Conservation (phyloP, 352 stramenopile species). For the Phytopythium boreale region DNA sequence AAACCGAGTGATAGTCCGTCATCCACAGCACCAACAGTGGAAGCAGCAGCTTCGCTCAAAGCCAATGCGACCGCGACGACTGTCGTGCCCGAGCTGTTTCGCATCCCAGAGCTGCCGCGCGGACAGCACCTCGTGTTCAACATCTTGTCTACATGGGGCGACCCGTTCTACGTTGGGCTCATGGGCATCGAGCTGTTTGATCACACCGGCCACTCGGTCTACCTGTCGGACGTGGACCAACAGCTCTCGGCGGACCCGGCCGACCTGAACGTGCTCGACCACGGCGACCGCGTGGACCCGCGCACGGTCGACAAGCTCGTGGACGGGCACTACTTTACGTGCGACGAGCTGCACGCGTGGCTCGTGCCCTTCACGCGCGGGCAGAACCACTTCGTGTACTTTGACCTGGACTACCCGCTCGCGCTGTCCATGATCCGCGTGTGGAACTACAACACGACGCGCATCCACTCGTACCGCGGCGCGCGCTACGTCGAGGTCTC, state of each 20-base stretch:
- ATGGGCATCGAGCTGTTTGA: slow-evolving; percentile 90
- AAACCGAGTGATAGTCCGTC: not conserved
- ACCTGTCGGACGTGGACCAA: slow-evolving; percentile 57
- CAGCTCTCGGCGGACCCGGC: slow-evolving; percentile 75
- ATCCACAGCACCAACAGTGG: not conserved
- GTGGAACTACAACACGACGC: slow-evolving; percentile 88
- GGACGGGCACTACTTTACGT: slow-evolving; percentile 86
- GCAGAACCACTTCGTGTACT: slow-evolving; percentile 75
- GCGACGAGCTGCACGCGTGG: slow-evolving; percentile 88
- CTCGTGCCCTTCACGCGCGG: slow-evolving; percentile 78
- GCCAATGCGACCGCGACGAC: not conserved
- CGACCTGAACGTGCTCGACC: slow-evolving; percentile 82
- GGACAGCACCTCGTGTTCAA: slow-evolving; percentile 77
- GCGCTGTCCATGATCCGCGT: slow-evolving; percentile 83
- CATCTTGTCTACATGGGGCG: slow-evolving; percentile 87
- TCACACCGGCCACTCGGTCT: slow-evolving; percentile 60
- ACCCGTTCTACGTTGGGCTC: slow-evolving; percentile 90
- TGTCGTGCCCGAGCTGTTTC: slow-evolving; percentile 35
- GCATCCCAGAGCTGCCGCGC: slow-evolving; percentile 69
- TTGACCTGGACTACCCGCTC: slow-evolving; percentile 75
- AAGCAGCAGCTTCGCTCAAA: not conserved
- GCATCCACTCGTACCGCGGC: slow-evolving; percentile 72
- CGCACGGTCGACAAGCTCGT: slow-evolving; percentile 87
- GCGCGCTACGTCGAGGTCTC: slow-evolving; percentile 62
- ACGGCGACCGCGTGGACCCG: slow-evolving; percentile 67